Percentiles rank a stretch among this genome's conserved stretches.
phyloP scores from a whole-genome alignment of 2,329 filamentous ascomycete genomes.

The Aspergillus pseudoviridinutans region DNA sequence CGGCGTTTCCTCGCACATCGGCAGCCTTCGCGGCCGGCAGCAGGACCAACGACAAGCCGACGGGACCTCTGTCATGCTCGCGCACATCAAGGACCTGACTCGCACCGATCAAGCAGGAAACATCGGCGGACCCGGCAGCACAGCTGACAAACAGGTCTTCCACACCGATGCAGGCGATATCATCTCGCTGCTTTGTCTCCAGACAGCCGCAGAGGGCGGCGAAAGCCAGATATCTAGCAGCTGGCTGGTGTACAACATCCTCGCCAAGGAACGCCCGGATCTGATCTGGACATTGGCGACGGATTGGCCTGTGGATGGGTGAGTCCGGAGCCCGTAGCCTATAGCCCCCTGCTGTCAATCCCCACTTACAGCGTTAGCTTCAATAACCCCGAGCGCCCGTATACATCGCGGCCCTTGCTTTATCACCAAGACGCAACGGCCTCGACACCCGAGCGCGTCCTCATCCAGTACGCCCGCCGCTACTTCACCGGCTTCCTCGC shows the following conservation, averaged over 20 bases:
- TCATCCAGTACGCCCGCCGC: slow-evolving; percentile 59
- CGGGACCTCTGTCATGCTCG: slow-evolving; percentile 48
- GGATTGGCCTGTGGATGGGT: slow-evolving; percentile 48
- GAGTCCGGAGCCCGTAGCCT: slow-evolving; percentile 6
- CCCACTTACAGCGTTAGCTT: slow-evolving; percentile 42
- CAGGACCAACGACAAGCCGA: slow-evolving; percentile 30
- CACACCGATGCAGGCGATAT: slow-evolving; percentile 56
- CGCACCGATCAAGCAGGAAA: slow-evolving; percentile 20
- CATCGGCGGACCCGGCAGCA: slow-evolving; percentile 44
- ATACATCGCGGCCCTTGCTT: slow-evolving; percentile 35
- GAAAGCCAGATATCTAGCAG: slow-evolving; percentile 51
- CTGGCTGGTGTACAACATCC: slow-evolving; percentile 54
- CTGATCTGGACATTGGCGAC: slow-evolving; percentile 49
- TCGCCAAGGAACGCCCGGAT: slow-evolving; percentile 51
- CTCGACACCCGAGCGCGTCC: slow-evolving; percentile 48
- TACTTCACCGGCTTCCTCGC: slow-evolving; percentile 51
- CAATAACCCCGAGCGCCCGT: slow-evolving; percentile 46
- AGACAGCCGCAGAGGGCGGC: slow-evolving; percentile 47
- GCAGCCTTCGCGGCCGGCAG: slow-evolving; percentile 37
- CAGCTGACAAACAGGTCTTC: slow-evolving; percentile 45
- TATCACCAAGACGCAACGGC: slow-evolving; percentile 51
- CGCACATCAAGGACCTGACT: slow-evolving; percentile 61
- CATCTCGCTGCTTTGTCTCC: slow-evolving; percentile 47
- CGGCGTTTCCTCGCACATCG: slow-evolving; percentile 44
- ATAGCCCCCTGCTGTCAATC: too few species aligned